These are phyloP conservation scores for Penicillium angulare DNA, from an alignment of 495 filamentous ascomycete genomes.

Conservation along the genomic window DNA sequence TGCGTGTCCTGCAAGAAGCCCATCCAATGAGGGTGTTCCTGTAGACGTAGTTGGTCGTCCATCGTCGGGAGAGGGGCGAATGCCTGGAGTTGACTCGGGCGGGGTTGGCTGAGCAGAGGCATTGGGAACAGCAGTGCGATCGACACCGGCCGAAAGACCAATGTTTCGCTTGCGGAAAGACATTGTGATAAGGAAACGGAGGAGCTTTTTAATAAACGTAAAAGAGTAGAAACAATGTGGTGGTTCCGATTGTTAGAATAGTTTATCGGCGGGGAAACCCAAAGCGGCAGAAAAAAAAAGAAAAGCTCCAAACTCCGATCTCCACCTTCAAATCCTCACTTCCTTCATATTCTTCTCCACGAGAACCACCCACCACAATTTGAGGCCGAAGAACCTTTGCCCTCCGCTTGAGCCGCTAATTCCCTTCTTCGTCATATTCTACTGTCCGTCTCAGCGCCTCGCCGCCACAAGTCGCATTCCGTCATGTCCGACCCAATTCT, in stretches of 20 bases:
- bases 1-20: conserved; percentile 82
- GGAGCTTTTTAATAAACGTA: background rate
- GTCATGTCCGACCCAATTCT: conserved; percentile 76
- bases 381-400: no score
- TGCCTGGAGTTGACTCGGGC: conserved; percentile 55
- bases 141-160: conserved; percentile 53
- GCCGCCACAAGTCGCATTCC: no score
- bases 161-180: conserved; percentile 89
- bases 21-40: conserved; percentile 80
- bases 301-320: conserved; percentile 28
- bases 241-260: conserved; percentile 4
- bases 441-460: no score
- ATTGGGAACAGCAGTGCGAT: conserved; percentile 30
- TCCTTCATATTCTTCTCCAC: conserved; percentile 3
- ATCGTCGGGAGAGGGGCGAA: conserved; percentile 86
- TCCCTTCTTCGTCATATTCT: no score
- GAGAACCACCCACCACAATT: background rate
- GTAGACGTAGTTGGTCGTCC: conserved; percentile 89
- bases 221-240: conserved; percentile 1
- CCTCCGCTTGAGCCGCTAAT: no score
- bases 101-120: conserved; percentile 32
- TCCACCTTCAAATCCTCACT: conserved; percentile 16
- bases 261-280: conserved; percentile 28
- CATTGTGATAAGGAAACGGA: conserved; percentile 46
- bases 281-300: conserved; percentile 32